These are phyloP conservation scores for Tephrocybe rancida DNA, from an alignment of 768 basidiomycete species.

Conservation along the genomic window DNA sequence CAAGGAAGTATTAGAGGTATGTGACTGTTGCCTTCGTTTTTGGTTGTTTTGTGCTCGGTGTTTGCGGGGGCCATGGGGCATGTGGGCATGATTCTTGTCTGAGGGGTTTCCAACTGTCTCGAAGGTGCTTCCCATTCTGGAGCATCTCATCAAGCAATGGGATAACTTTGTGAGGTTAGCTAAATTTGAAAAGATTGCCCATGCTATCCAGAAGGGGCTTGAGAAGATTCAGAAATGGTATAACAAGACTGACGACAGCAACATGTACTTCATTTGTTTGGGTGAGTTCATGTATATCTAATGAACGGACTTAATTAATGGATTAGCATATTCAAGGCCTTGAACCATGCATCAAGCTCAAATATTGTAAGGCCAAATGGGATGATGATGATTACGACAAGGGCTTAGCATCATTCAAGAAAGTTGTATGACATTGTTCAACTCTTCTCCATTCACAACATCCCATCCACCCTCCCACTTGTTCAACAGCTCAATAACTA, in stretches of 20 bases:
- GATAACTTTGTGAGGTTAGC: slow-evolving; percentile 13
- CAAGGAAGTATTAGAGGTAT: slow-evolving; percentile 23
- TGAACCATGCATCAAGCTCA: slow-evolving; percentile 20
- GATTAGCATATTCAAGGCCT: slow-evolving; percentile 12
- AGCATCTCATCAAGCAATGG: slow-evolving; percentile 22
- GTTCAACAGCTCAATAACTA: too few relatives aligned
- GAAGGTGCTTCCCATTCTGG: slow-evolving; percentile 26
- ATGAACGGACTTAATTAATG: neutral
- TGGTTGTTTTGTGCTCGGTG: neutral
- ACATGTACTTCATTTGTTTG: slow-evolving; percentile 25
- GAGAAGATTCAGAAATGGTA: slow-evolving; percentile 30
- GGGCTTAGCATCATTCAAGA: slow-evolving; percentile 13
- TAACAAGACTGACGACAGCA: slow-evolving; percentile 16
- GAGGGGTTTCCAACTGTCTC: slow-evolving; percentile 24
- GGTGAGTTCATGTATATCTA: slow-evolving; percentile 15
- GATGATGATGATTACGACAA: slow-evolving; percentile 3
- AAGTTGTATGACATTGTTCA: slow-evolving; percentile 22
- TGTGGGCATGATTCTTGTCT: slow-evolving; percentile 25
- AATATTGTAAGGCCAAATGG: slow-evolving; percentile 21
- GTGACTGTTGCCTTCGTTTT: neutral
- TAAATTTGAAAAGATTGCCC: slow-evolving; percentile 17
- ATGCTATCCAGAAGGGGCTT: slow-evolving; percentile 24
- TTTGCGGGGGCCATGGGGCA: slow-evolving; percentile 22
- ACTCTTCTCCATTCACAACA: too few relatives aligned
- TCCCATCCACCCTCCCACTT: too few relatives aligned